Percentiles rank a stretch among this genome's conserved stretches.
These are phyloP conservation scores for Tricholoma flavovirens DNA, from an alignment of 768 basidiomycete species.

Conservation along the genomic window DNA sequence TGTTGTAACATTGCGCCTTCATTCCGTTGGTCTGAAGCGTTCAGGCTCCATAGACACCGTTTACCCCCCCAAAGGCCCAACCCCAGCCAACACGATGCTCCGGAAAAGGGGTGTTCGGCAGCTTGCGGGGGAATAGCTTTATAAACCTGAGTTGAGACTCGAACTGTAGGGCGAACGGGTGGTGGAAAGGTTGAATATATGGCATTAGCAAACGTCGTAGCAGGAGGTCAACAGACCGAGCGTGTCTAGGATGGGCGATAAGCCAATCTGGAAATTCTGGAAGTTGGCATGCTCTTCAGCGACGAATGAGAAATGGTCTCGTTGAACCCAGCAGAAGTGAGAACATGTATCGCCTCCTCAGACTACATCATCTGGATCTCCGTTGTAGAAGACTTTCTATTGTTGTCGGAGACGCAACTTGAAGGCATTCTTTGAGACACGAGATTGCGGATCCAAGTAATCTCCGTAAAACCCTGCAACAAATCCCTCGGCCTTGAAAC, in stretches of 20 bases:
- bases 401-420: slow-evolving; percentile 63
- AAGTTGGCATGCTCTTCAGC: background rate
- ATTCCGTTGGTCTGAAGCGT: too few relatives aligned
- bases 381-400: slow-evolving; percentile 9
- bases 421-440: slow-evolving; percentile 77
- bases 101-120: too few relatives aligned
- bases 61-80: slow-evolving; percentile 1
- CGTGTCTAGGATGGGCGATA: background rate
- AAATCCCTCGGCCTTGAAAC: slow-evolving; percentile 85
- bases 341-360: background rate
- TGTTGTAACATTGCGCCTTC: too few relatives aligned
- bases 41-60: slow-evolving; percentile 15
- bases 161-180: background rate
- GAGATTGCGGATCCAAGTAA: slow-evolving; percentile 65
- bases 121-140: too few relatives aligned
- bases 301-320: background rate
- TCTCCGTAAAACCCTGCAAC: slow-evolving; percentile 77
- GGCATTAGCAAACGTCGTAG: background rate
- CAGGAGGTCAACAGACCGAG: background rate
- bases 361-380: background rate
- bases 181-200: too few relatives aligned
- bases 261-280: background rate
- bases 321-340: background rate
- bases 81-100: background rate
- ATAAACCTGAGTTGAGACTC: background rate